Evolutionary conservation across 805 yeast species (phyloP), one percentile per base, ranked within the genome.

Genomic region (Metschnikowia amazonensis): DNA sequence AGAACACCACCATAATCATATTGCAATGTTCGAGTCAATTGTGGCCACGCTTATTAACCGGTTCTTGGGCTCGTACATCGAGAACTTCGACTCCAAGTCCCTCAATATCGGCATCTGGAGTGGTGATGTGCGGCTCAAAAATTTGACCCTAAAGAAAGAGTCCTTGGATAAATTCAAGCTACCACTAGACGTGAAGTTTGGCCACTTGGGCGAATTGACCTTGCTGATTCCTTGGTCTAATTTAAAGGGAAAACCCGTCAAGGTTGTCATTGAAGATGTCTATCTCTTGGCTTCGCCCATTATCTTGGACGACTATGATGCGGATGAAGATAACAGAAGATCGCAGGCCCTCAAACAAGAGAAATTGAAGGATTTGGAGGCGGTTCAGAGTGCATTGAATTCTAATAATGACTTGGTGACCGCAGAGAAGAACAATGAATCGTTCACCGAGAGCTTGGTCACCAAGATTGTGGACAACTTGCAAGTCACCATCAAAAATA

Each of bases 201-300:
- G 99, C 33, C 89, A 87, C 60, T 64, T 94, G 47, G 99, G 98
- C 1, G 87, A 85, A 54, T 73, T 94, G 51, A 85, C 95, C 0
- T 69, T 94, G 44, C 96, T 87, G 60, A 92, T 94, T 31, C 99
- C 99, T 0, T 95, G 98, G 97, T 84, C 97, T 1, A 94, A 89
- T 59, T 70, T 95, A 52, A 90, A 90, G 60, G 82, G 86, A 17
- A 87, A 90, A 58, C 98, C 99, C 0, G 98, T 92, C 6, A 88
- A 87, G 61, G 79, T 94, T 11, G 70, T 80, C 10, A 84, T 94
- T 47, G 92, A 94, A 56, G 94, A 94, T 61, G 92, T 89, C 10
- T 89, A 84, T 56, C 61, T 94, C 23, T 70, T 95, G 29, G 95
- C 95, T 1, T 71, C 83, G 1, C 97, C 98, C 1, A 80, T 82